Conservation (phyloP, 805 yeast genomes). For the Saturnispora hagleri region DNA sequence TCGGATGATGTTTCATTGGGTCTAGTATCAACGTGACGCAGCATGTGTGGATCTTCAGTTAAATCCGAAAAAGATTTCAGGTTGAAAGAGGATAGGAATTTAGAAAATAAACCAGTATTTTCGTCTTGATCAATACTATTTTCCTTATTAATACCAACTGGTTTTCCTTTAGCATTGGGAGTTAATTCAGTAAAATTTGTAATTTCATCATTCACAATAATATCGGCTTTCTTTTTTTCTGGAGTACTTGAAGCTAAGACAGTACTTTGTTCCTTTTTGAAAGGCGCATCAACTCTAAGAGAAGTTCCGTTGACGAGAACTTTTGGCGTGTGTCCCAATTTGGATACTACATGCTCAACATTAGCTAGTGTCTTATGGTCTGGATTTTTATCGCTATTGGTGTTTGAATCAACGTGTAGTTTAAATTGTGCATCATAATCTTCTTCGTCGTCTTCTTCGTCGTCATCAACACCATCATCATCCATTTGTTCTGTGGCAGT, state of each 20-base stretch:
- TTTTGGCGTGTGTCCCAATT: background rate
- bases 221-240: background rate
- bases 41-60: slow-evolving; percentile 1
- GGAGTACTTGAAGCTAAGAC: slow-evolving; percentile 3
- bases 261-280: background rate
- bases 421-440: background rate
- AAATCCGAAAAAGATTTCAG: slow-evolving; percentile 19
- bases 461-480: slow-evolving; percentile 1
- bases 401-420: background rate
- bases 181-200: background rate
- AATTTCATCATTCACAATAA: background rate
- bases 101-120: slow-evolving; percentile 23
- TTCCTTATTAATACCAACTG: background rate
- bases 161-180: background rate
- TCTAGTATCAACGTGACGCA: background rate
- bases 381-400: background rate
- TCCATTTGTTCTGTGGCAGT: background rate
- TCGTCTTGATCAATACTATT: slow-evolving; percentile 1
- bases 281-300: background rate
- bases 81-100: slow-evolving; percentile 22
- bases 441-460: background rate
- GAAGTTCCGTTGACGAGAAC: background rate
- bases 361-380: background rate
- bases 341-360: background rate
- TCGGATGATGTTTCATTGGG: background rate